phyloP scores from a whole-genome alignment of 2,329 filamentous ascomycete genomes.

The Fonsecaea pedrosoi region DNA sequence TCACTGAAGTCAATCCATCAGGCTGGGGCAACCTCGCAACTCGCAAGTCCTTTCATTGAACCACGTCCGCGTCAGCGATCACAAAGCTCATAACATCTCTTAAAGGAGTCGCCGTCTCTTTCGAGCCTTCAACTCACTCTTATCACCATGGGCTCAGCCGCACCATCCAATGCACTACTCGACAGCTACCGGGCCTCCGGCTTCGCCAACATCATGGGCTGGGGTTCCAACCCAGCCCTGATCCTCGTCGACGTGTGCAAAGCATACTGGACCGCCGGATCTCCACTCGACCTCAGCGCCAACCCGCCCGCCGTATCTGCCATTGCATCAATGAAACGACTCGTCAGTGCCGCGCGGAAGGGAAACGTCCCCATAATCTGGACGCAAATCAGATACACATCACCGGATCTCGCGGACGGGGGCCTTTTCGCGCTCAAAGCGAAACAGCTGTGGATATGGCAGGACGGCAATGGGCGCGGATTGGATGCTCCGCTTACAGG shows the following conservation, averaged over 20 bases:
- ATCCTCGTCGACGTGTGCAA: conserved; percentile 57
- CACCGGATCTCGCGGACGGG: conserved; percentile 54
- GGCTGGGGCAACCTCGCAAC: too few species aligned
- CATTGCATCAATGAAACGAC: conserved; percentile 49
- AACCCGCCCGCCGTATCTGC: conserved; percentile 47
- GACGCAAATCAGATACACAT: conserved; percentile 53
- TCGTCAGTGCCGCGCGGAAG: conserved; percentile 52
- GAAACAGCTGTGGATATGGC: conserved; percentile 52
- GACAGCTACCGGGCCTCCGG: conserved; percentile 37
- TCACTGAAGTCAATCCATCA: too few species aligned
- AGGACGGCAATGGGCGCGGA: conserved; percentile 49
- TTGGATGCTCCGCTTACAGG: conserved; percentile 50
- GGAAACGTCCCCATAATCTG: conserved; percentile 52
- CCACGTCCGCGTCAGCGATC: too few species aligned
- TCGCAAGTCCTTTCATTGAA: too few species aligned
- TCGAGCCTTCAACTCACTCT: too few species aligned
- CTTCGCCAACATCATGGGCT: conserved; percentile 53
- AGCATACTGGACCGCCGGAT: conserved; percentile 54
- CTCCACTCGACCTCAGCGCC: conserved; percentile 50
- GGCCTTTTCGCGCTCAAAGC: conserved; percentile 54
- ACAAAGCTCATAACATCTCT: too few species aligned
- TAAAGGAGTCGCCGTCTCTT: too few species aligned
- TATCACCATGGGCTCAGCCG: too few species aligned
- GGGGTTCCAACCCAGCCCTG: conserved; percentile 53
- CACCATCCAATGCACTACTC: too few species aligned